Base-by-base conservation (phyloP, 208 protist genomes). In the Crithidia expoeki region DNA sequence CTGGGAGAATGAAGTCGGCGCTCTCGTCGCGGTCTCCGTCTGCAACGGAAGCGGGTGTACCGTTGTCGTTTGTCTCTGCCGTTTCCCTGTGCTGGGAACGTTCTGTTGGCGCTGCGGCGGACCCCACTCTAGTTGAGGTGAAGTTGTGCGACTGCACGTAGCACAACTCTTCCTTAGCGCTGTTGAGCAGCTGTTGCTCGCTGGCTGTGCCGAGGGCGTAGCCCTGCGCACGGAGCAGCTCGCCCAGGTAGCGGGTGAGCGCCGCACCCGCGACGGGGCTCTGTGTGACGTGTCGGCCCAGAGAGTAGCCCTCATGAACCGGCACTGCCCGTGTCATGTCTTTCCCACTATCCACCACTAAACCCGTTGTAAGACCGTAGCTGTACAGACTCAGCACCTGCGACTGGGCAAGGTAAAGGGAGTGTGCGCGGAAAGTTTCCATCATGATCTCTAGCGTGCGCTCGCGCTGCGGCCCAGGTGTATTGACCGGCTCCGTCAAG, bases 321-420 rank as follows among this genome's bases (percentile, higher is more conserved):
- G 96, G 96, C 42, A 97, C 91, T 2, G 94, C 86, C 21, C 89
- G 53, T 2, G 93, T 94, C 23, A 86, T 44, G 65, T 95, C 93
- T 51, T 89, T 83, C 27, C 96, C 96, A 60, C 90, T 95, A 70
- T 98, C 96, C 61, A 98, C 60, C 40, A 98, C 96, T 1, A 98
- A 68, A 10, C 97, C 97, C 12, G 94, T 98, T 19, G 93, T 98
- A 32, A 92, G 71, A 12, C 97, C 97, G 66, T 95, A 96, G 40
- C 84, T 80, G 84, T 98, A 98, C 40, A 98, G 73, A 34, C 93
- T 95, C 46, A 98, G 79, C 68, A 98, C 92, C 72, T 94, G 88
- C 28, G 94, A 97, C 2, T 84, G 81, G 36, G 84, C 92, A 56
- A 98, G 77, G 78, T 93, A 98, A 27, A 98, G 80, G 12, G 92